Evolutionary conservation across 352 stramenopile genomes (phyloP).

Genomic region (Globisporangium echinulatum): DNA sequence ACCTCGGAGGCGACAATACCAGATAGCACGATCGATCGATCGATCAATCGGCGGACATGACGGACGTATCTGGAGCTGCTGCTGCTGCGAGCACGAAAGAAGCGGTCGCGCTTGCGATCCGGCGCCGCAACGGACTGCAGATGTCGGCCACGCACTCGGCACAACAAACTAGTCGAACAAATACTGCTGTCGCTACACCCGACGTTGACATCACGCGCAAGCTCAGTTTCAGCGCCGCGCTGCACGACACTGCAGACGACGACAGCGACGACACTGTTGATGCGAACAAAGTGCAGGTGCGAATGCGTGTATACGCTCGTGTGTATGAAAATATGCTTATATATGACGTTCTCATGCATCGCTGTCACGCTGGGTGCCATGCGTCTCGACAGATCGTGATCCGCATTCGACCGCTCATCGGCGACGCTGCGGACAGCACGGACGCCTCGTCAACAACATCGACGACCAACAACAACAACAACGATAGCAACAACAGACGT

Average conservation of each 20-base stretch:
- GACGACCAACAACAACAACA: too few relatives aligned
- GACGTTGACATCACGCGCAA: constrained; percentile 45
- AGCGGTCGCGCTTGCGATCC: constrained; percentile 13
- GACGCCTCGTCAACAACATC: not conserved
- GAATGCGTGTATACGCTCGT: not conserved
- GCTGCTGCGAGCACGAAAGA: constrained; percentile 8
- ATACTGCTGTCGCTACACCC: not conserved
- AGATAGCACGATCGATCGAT: too few relatives aligned
- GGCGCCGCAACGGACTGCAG: constrained; percentile 10
- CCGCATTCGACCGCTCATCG: constrained; percentile 45
- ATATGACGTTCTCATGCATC: too few relatives aligned
- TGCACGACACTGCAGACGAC: constrained; percentile 17
- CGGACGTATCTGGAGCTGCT: too few relatives aligned
- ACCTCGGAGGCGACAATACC: too few relatives aligned
- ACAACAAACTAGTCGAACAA: not conserved
- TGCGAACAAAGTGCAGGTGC: not conserved
- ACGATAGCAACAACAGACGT: too few relatives aligned
- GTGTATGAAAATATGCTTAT: not conserved
- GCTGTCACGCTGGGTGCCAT: too few relatives aligned
- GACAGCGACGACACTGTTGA: not conserved
- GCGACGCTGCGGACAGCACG: not conserved
- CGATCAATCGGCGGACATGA: too few relatives aligned
- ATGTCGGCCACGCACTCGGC: not conserved
- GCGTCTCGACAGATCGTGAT: constrained; percentile 55
- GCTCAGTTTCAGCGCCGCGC: constrained; percentile 59